These are phyloP conservation scores for Phytophthora pini DNA, from an alignment of 352 stramenopile genomes.

Conservation along the genomic window DNA sequence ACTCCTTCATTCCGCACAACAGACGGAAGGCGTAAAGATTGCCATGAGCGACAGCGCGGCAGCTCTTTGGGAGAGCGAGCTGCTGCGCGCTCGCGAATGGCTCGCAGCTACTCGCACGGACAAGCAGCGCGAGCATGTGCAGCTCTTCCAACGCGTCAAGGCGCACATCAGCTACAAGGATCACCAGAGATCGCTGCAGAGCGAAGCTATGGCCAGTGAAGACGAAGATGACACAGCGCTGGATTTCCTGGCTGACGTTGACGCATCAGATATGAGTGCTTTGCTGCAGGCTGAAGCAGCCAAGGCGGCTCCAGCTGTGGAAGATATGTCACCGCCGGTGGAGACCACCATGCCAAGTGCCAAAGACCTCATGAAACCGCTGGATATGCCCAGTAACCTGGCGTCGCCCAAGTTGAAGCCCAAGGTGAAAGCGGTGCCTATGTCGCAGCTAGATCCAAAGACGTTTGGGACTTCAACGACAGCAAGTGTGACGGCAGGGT, in stretches of 20 bases:
- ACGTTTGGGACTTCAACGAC: background rate
- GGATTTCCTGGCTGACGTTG: slow-evolving; percentile 62
- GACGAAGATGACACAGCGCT: slow-evolving; percentile 45
- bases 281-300: slow-evolving; percentile 52
- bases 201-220: slow-evolving; percentile 30
- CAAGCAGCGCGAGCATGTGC: slow-evolving; percentile 16
- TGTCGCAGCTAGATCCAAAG: slow-evolving; percentile 32
- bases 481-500: slow-evolving; percentile 8
- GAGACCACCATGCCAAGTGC: slow-evolving; percentile 16
- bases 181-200: slow-evolving; percentile 42
- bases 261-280: slow-evolving; percentile 58
- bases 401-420: slow-evolving; percentile 23
- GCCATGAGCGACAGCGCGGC: slow-evolving; percentile 31
- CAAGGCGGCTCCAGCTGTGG: slow-evolving; percentile 4
- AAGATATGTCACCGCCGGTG: background rate
- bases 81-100: slow-evolving; percentile 50
- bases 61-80: slow-evolving; percentile 51
- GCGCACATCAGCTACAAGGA: slow-evolving; percentile 52
- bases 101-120: slow-evolving; percentile 24
- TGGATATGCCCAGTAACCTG: slow-evolving; percentile 45
- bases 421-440: slow-evolving; percentile 15
- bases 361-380: slow-evolving; percentile 26
- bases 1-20: slow-evolving; percentile 24
- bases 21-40: background rate
- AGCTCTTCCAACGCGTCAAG: slow-evolving; percentile 42